These are phyloP conservation scores for Nepenthes mirabilis DNA, from an alignment of 148 eudicot genomes.

Conservation along the genomic window DNA sequence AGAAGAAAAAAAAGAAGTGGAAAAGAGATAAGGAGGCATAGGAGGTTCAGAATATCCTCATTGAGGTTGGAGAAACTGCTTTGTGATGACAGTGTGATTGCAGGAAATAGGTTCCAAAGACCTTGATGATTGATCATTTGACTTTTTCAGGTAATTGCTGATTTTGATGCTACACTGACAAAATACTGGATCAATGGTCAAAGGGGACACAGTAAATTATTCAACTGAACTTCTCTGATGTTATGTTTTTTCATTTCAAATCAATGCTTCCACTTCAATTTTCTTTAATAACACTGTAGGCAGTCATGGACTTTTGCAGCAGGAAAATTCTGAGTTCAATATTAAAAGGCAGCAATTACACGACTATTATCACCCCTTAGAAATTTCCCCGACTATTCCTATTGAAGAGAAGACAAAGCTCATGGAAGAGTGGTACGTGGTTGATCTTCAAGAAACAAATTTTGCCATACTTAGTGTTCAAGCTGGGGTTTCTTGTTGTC, in stretches of 20 bases:
- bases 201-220: constrained; percentile 69
- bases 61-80: background rate
- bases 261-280: constrained; percentile 6
- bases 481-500: too few relatives aligned
- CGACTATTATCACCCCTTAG: constrained; percentile 78
- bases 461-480: too few relatives aligned
- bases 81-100: background rate
- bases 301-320: constrained; percentile 84
- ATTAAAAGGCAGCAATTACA: constrained; percentile 60
- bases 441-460: background rate
- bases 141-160: constrained; percentile 66
- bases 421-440: constrained; percentile 87
- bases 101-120: too few relatives aligned
- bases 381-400: constrained; percentile 76
- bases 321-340: constrained; percentile 69
- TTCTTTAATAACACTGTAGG: constrained; percentile 35
- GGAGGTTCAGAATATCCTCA: too few relatives aligned
- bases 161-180: constrained; percentile 83
- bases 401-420: constrained; percentile 72
- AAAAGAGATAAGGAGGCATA: too few relatives aligned
- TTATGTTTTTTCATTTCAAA: background rate
- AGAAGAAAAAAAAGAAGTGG: too few relatives aligned
- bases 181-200: constrained; percentile 63
- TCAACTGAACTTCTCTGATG: constrained; percentile 2
- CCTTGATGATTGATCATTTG: constrained; percentile 1